Conservation (phyloP, 1,139 yeast genomes). For the Taphrina betulina region DNA sequence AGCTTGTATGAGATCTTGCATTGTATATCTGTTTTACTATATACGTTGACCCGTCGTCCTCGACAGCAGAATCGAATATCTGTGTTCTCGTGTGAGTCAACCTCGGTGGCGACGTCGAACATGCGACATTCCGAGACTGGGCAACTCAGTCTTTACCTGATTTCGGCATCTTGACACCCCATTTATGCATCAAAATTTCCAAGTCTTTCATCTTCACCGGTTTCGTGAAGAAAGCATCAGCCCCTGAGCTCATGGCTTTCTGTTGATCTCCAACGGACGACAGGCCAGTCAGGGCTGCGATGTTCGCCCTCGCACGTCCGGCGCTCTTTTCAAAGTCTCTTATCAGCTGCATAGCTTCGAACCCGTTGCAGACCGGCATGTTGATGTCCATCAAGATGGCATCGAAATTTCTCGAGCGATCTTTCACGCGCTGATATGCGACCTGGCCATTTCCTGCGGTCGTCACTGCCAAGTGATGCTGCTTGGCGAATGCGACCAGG, state of each 20-base stretch:
- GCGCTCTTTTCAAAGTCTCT: conserved; percentile 82
- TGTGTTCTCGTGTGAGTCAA: too few relatives aligned
- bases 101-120: too few relatives aligned
- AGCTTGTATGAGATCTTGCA: too few relatives aligned
- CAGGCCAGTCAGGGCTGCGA: conserved; percentile 85
- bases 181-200: conserved; percentile 5
- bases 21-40: too few relatives aligned
- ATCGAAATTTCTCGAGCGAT: conserved; percentile 53
- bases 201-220: conserved; percentile 56
- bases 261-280: conserved; percentile 91
- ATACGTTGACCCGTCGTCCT: too few relatives aligned
- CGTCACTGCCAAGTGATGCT: background rate
- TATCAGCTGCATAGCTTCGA: conserved; percentile 81
- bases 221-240: conserved; percentile 86
- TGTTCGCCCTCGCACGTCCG: conserved; percentile 75
- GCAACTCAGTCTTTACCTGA: too few relatives aligned
- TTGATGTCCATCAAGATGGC: conserved; percentile 90
- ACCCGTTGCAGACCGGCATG: conserved; percentile 95
- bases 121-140: too few relatives aligned
- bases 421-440: conserved; percentile 8
- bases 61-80: too few relatives aligned
- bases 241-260: conserved; percentile 78
- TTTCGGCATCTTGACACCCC: too few relatives aligned
- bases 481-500: conserved; percentile 20
- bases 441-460: conserved; percentile 21